These are phyloP conservation scores for Volutella citrinella DNA, from an alignment of 2,329 filamentous ascomycete species.

Conservation along the genomic window DNA sequence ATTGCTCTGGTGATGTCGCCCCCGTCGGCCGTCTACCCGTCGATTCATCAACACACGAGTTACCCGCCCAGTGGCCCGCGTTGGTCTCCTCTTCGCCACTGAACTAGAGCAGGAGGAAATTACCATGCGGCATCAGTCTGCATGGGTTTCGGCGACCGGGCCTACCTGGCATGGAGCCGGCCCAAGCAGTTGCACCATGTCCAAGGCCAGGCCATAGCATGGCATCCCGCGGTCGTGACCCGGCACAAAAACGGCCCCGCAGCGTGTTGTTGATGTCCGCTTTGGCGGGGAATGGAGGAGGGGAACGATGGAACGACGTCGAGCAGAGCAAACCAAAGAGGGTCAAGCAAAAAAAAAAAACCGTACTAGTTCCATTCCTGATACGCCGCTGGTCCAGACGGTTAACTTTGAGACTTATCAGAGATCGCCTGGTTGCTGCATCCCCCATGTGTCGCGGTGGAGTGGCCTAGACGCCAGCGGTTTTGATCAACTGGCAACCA, in stretches of 20 bases:
- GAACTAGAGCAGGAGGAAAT: slow-evolving; percentile 20
- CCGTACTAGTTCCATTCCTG: slow-evolving; percentile 22
- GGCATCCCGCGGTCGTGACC: slow-evolving; percentile 10
- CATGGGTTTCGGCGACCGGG: slow-evolving; percentile 23
- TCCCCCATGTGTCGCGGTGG: slow-evolving; percentile 48
- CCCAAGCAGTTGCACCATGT: slow-evolving; percentile 17
- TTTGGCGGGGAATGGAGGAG: slow-evolving; percentile 6
- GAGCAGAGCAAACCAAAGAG: slow-evolving; percentile 8
- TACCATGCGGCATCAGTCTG: slow-evolving; percentile 22
- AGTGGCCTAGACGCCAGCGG: slow-evolving; percentile 60
- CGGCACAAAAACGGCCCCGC: slow-evolving; percentile 13
- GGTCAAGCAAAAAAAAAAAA: slow-evolving; percentile 12
- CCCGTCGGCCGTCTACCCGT: slow-evolving; percentile 8
- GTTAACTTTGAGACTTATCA: slow-evolving; percentile 32
- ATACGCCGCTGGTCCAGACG: slow-evolving; percentile 26
- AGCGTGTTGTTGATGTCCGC: slow-evolving; percentile 9
- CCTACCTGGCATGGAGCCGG: slow-evolving; percentile 9
- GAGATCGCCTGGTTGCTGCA: slow-evolving; percentile 48
- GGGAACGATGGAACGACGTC: slow-evolving; percentile 1
- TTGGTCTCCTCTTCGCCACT: slow-evolving; percentile 28
- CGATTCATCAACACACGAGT: slow-evolving; percentile 18
- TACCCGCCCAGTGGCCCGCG: slow-evolving; percentile 20
- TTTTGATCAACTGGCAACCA: slow-evolving; percentile 77
- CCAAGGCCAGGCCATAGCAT: slow-evolving; percentile 15
- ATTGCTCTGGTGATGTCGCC: slow-evolving; percentile 10